A percentile compares a stretch with the other conserved stretches of the same genome.
Conservation (phyloP, 768 basidiomycete genomes). For the Pisolithus albus region DNA sequence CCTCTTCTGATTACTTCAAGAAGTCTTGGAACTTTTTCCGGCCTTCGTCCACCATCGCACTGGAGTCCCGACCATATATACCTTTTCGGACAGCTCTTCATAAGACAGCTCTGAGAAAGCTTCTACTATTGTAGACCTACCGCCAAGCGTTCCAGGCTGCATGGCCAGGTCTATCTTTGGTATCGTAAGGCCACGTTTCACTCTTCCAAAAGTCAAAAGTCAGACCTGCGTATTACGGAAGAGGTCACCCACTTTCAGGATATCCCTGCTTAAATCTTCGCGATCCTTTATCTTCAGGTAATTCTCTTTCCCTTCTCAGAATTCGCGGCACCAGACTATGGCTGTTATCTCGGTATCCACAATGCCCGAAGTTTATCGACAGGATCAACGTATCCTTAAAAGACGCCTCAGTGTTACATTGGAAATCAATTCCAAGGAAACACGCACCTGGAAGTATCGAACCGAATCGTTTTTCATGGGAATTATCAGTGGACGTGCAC, state of each 20-base stretch:
- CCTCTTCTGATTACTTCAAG: constrained; percentile 68
- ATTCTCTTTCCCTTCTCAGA: constrained; percentile 83
- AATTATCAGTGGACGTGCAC: constrained; percentile 76
- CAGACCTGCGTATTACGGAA: background rate
- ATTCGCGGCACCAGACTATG: constrained; percentile 90
- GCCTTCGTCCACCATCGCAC: constrained; percentile 33
- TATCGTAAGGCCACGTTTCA: constrained; percentile 79
- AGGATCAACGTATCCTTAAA: constrained; percentile 89
- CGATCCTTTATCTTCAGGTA: constrained; percentile 85
- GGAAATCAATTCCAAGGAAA: background rate
- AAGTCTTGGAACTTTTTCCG: constrained; percentile 64
- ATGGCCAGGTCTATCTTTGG: constrained; percentile 84
- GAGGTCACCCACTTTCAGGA: constrained; percentile 67
- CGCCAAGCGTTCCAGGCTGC: constrained; percentile 90
- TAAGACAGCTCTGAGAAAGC: constrained; percentile 92
- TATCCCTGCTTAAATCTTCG: constrained; percentile 89
- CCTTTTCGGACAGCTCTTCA: constrained; percentile 88
- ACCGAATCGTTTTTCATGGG: constrained; percentile 95
- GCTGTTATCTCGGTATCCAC: constrained; percentile 98
- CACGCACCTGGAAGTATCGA: constrained; percentile 32
- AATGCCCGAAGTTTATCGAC: constrained; percentile 94
- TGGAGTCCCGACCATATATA: constrained; percentile 71
- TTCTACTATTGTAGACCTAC: constrained; percentile 95
- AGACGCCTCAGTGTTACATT: background rate
- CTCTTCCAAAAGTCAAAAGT: constrained; percentile 47